Conservation (phyloP, 2,329 filamentous ascomycete genomes). For the Ophiostoma tasmaniense region DNA sequence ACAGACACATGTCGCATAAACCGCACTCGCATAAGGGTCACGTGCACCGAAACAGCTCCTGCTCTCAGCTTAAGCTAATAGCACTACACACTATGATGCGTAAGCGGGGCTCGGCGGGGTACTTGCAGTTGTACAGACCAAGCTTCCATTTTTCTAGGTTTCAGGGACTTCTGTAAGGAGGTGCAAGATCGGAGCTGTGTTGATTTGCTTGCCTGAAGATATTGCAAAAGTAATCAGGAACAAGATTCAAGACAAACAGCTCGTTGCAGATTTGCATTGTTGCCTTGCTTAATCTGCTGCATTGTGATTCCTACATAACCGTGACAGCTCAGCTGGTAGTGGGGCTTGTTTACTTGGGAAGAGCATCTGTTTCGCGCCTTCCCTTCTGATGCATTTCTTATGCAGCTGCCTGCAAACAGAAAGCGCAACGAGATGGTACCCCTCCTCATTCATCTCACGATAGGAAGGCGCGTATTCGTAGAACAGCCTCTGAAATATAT, state of each 20-base stretch:
- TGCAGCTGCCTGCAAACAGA: background rate
- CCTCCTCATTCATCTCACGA: background rate
- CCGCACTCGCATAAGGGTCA: background rate
- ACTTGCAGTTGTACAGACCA: background rate
- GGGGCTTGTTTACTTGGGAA: slow-evolving; percentile 1
- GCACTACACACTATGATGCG: slow-evolving; percentile 9
- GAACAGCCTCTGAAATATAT: background rate
- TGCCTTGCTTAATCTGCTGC: background rate
- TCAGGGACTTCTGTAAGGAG: slow-evolving; percentile 9
- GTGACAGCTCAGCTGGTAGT: background rate
- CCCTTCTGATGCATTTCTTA: background rate
- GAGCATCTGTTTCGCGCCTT: slow-evolving; percentile 5
- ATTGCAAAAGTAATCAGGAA: background rate
- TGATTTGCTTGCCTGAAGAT: no score
- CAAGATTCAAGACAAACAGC: background rate
- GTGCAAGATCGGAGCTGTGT: no score
- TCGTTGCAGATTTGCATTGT: background rate
- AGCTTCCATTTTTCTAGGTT: background rate
- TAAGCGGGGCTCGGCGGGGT: slow-evolving; percentile 17
- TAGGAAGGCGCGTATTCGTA: background rate
- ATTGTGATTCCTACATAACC: background rate
- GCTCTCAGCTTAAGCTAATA: background rate
- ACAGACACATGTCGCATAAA: background rate
- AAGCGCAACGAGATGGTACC: background rate
- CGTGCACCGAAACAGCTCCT: background rate